phyloP scores from a whole-genome alignment of 2,329 filamentous ascomycete species.

The Thielaviopsis populi region DNA sequence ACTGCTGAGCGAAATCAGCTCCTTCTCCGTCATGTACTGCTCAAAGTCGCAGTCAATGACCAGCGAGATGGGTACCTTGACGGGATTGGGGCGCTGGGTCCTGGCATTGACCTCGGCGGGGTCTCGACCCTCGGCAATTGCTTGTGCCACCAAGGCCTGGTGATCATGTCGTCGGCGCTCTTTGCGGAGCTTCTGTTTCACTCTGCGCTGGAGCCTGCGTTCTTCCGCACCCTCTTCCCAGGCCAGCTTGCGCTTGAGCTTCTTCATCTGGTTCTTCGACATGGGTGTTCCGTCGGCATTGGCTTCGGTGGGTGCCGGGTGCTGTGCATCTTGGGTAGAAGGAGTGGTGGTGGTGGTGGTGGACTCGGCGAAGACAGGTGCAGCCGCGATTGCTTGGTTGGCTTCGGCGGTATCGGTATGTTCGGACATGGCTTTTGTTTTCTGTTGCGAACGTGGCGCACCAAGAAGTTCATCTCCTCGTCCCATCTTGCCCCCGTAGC shows the following conservation, averaged over 20 bases:
- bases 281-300: conserved; percentile 26
- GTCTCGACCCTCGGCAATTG: conserved; percentile 29
- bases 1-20: conserved; percentile 64
- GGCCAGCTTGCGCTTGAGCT: conserved; percentile 51
- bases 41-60: conserved; percentile 90
- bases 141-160: conserved; percentile 34
- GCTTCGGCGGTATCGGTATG: background rate
- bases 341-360: background rate
- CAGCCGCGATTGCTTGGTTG: background rate
- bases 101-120: conserved; percentile 25
- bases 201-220: conserved; percentile 39
- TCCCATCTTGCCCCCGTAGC: background rate
- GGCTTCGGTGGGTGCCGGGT: background rate
- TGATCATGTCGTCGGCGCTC: conserved; percentile 36
- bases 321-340: background rate
- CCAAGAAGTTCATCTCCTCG: background rate
- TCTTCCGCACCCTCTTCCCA: conserved; percentile 60
- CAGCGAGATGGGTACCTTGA: conserved; percentile 59
- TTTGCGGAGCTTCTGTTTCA: conserved; percentile 36
- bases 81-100: conserved; percentile 23
- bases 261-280: conserved; percentile 81
- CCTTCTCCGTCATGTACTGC: conserved; percentile 72
- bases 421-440: conserved; percentile 6
- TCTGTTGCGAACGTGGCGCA: background rate
- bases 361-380: background rate